Percentiles rank a stretch among this genome's conserved stretches.
Evolutionary conservation across 2,329 filamentous ascomycete species (phyloP).

Genomic region (Epichloe gansuensis): DNA sequence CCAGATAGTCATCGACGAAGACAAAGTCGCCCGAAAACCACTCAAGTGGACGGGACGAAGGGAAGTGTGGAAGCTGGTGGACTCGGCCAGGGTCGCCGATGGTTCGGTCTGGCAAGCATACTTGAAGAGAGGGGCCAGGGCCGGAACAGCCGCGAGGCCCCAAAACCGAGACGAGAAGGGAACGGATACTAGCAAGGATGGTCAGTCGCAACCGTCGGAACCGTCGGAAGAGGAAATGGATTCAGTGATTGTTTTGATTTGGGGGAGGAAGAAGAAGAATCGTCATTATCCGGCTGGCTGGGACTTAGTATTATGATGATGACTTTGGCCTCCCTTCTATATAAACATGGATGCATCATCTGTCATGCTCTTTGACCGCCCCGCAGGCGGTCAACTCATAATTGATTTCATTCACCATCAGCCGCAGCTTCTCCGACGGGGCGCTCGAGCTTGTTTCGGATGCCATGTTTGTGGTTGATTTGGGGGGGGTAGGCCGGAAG

Average conservation of each 20-base stretch:
- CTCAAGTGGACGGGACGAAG: slow-evolving; percentile 23
- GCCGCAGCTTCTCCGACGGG: slow-evolving; percentile 10
- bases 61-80: slow-evolving; percentile 29
- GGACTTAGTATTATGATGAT: neutral
- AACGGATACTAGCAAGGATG: neutral
- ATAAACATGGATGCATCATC: neutral
- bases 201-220: neutral
- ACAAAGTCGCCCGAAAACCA: slow-evolving; percentile 16
- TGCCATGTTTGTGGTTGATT: no score
- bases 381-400: slow-evolving; percentile 13
- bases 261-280: slow-evolving; percentile 15
- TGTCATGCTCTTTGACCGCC: slow-evolving; percentile 4
- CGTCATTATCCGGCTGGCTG: neutral
- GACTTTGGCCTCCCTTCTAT: neutral
- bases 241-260: slow-evolving; percentile 28
- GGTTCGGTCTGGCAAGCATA: slow-evolving; percentile 36
- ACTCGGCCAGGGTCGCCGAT: slow-evolving; percentile 21
- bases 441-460: no score
- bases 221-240: slow-evolving; percentile 18
- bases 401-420: slow-evolving; percentile 15
- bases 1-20: slow-evolving; percentile 20
- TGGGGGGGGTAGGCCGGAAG: no score
- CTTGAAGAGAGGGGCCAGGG: slow-evolving; percentile 19
- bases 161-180: slow-evolving; percentile 12
- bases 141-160: slow-evolving; percentile 5